phyloP scores from a whole-genome alignment of 345 rosid species.

The Dipteronia sinensis region DNA sequence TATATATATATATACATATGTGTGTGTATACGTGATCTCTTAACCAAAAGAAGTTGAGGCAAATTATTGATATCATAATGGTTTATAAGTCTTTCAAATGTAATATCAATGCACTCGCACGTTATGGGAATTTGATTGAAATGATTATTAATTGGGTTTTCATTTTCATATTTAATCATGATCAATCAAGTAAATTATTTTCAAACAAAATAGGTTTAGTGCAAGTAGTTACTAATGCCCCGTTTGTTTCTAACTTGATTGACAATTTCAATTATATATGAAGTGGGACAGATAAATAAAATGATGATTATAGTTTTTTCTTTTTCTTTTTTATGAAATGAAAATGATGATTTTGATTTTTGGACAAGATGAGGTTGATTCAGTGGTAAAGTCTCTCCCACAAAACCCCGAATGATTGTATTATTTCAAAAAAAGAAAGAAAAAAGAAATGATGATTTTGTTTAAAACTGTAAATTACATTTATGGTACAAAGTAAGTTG shows the following conservation, averaged over 20 bases:
- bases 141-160: background rate
- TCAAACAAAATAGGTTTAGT: background rate
- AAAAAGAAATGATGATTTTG: background rate
- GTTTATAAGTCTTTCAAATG: background rate
- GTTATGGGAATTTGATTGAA: constrained; percentile 3
- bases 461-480: background rate
- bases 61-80: background rate
- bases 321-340: background rate
- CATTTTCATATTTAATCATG: background rate
- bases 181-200: background rate
- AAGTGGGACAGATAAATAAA: background rate
- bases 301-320: background rate
- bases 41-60: background rate
- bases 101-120: background rate
- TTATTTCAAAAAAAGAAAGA: no score
- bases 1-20: constrained; percentile 18
- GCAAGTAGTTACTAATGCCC: background rate
- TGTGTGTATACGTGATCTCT: background rate
- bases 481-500: no score
- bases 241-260: background rate
- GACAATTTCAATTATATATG: background rate
- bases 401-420: no score
- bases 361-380: no score
- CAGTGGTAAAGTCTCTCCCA: no score
- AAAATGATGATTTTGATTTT: background rate